Percentiles rank a stretch among this genome's conserved stretches.
These are phyloP conservation scores for Ustilago lituana DNA, from an alignment of 1,284 basidiomycete genomes.

Conservation along the genomic window DNA sequence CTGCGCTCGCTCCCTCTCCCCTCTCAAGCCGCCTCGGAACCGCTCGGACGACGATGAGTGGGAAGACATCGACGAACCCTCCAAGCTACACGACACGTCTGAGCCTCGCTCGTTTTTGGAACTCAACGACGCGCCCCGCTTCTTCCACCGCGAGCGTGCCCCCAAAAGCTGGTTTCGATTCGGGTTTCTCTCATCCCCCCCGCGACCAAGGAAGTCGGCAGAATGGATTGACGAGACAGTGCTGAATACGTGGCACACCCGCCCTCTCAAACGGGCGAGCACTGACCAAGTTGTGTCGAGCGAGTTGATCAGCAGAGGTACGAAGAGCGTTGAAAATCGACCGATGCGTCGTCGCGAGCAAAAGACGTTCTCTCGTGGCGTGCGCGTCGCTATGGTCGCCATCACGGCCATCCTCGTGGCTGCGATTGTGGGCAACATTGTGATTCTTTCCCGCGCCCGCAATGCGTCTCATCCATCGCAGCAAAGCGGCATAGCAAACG, in stretches of 20 bases:
- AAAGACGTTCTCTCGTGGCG: not conserved
- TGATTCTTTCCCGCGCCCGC: conserved; percentile 8
- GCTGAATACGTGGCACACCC: conserved; percentile 8
- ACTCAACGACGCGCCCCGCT: conserved; percentile 18
- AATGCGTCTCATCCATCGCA: not conserved
- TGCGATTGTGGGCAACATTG: conserved; percentile 19
- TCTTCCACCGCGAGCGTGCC: conserved; percentile 10
- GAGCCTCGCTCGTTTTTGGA: conserved; percentile 22
- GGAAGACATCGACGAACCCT: conserved; percentile 23
- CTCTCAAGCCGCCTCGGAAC: not conserved
- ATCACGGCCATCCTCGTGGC: conserved; percentile 3
- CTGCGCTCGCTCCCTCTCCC: not conserved
- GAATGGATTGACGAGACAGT: not conserved
- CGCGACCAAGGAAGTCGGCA: not conserved
- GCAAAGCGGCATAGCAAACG: too few relatives aligned
- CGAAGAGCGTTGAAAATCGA: conserved; percentile 19
- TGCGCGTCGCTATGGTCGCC: not conserved
- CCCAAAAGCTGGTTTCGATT: not conserved
- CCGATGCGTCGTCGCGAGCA: not conserved
- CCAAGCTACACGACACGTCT: not conserved
- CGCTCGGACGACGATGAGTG: conserved; percentile 32
- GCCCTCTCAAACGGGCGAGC: not conserved
- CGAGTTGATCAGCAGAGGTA: conserved; percentile 14
- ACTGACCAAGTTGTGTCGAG: not conserved
- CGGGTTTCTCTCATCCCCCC: not conserved